phyloP scores from a whole-genome alignment of 1,139 yeast genomes.

The Magnusiomyces tetraspermus region DNA sequence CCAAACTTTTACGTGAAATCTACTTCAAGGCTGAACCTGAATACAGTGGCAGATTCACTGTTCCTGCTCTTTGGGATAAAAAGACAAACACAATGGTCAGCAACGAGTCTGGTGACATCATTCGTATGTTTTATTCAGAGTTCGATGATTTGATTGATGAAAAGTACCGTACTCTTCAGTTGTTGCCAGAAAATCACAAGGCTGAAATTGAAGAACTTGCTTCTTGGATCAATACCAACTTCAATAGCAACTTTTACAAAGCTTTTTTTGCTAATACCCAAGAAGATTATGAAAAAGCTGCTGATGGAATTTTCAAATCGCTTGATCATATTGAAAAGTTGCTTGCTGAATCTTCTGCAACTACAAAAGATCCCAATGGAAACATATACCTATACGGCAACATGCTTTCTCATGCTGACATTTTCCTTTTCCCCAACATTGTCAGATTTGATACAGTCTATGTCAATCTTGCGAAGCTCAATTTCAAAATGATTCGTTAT shows the following conservation, averaged over 20 bases:
- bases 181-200: conserved; percentile 51
- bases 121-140: conserved; percentile 69
- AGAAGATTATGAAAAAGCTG: conserved; percentile 71
- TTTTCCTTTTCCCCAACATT: conserved; percentile 74
- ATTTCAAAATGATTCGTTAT: conserved; percentile 67
- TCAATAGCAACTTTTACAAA: conserved; percentile 93
- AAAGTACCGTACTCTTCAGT: conserved; percentile 44
- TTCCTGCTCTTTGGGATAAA: conserved; percentile 88
- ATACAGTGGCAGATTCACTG: conserved; percentile 76
- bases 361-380: conserved; percentile 11
- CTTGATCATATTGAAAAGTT: conserved; percentile 68
- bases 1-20: conserved; percentile 53
- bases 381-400: conserved; percentile 48
- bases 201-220: conserved; percentile 65
- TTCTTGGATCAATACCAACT: conserved; percentile 73
- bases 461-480: conserved; percentile 92
- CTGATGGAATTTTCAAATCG: conserved; percentile 52
- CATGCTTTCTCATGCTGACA: conserved; percentile 77
- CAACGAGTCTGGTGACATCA: conserved; percentile 83
- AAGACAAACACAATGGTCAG: conserved; percentile 73
- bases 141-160: conserved; percentile 46
- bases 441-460: conserved; percentile 85
- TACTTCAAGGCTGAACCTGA: conserved; percentile 69
- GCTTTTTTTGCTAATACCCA: conserved; percentile 82
- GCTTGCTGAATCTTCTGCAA: conserved; percentile 43